Evolutionary conservation across 768 basidiomycete genomes (phyloP), one percentile per base, ranked within the genome.

Genomic region (Trametes meyenii): DNA sequence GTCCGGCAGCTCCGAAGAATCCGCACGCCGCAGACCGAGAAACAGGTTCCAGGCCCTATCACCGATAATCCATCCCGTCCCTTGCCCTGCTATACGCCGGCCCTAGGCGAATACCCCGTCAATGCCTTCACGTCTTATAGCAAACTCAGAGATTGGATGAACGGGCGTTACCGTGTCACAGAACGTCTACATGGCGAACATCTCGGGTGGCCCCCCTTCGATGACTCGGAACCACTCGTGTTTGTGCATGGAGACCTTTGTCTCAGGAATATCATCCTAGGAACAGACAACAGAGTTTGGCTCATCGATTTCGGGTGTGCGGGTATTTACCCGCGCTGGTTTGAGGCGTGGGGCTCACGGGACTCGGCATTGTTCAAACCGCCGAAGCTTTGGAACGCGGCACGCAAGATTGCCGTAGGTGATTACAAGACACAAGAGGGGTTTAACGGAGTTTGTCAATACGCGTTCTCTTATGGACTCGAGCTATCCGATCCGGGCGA

Each of bases 221-320:
- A 67, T 48, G 45, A 62, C 40, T 58, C 62, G 19, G 57, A 44
- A 52, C 65, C 66, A 2, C 61, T 70, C 14, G 67, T 70, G 23
- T 55, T 67, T 24, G 61, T 59, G 6, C 68, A 69, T 36, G 60
- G 55, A 12, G 66, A 69, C 43, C 55, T 69, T 43, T 26, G 48
- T 42, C 50, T 62, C 29, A 42, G 60, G 5, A 69, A 69, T 42
- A 35, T 69, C 38, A 62, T 65, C 12, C 42, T 69, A 5, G 65
- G 60, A 13, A 35, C 42, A 2, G 66, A 67, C 42, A 57, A 58
- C 19, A 36, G 45, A 13, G 38, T 67, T n/a, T 67, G 68, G 68
- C 57, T 69, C 5, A 62, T 69, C 7, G 68, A 69, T 42, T 69
- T 64, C 57, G 66, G 50, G 21, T 60, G 33, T n/a, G 40, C 64